Evolutionary conservation across 2,329 filamentous ascomycete genomes (phyloP).

Genomic region (Colletotrichum chrysophilum): DNA sequence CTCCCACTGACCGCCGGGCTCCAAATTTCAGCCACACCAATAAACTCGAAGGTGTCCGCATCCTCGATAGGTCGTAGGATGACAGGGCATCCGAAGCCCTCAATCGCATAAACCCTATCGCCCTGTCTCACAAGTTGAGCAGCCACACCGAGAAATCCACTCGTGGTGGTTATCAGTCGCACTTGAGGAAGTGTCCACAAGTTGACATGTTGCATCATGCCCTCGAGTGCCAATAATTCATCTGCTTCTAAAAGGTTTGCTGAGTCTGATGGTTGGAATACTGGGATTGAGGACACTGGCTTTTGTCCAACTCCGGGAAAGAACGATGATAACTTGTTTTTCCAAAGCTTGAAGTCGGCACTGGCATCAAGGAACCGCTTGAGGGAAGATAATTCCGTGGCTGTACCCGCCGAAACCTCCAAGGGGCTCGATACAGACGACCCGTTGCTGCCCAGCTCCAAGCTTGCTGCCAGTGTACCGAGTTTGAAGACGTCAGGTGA

Average conservation of each 20-base stretch:
- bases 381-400: accelerated
- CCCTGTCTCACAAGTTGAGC: not conserved
- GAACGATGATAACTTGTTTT: accelerated
- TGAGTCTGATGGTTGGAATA: accelerated
- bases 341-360: not conserved
- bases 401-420: accelerated
- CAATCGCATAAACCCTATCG: not conserved
- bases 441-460: not conserved
- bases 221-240: accelerated
- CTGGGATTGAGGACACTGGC: accelerated
- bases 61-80: not conserved
- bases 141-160: not conserved
- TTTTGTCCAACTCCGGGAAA: not conserved
- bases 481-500: not conserved
- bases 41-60: accelerated
- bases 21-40: not conserved
- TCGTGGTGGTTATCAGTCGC: not conserved
- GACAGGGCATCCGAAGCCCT: not conserved
- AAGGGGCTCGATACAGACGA: accelerated
- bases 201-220: not conserved
- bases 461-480: accelerated
- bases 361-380: not conserved
- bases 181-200: not conserved
- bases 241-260: not conserved
- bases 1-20: not conserved